Percentiles rank a stretch among this genome's conserved stretches.
These are phyloP conservation scores for Cyclaneusma minus DNA, from an alignment of 2,329 filamentous ascomycete genomes.

Conservation along the genomic window DNA sequence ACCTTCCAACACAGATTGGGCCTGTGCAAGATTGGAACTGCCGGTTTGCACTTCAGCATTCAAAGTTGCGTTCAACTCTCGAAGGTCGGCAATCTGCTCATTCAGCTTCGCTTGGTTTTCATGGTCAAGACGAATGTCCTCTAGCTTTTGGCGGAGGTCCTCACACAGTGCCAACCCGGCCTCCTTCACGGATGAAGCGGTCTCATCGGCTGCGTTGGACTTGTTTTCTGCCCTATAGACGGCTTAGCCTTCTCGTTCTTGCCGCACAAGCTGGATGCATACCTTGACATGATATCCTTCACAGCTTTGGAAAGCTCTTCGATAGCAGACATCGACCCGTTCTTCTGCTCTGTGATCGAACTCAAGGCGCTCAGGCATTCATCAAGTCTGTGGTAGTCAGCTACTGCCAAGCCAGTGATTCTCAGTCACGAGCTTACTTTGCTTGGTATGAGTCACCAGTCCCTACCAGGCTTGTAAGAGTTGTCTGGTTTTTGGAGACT, in stretches of 20 bases:
- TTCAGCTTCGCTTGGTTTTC: constrained; percentile 8
- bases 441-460: constrained; percentile 8
- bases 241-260: not conserved
- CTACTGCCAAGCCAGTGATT: not conserved
- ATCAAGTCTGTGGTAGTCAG: too few species aligned
- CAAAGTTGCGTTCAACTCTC: constrained; percentile 9
- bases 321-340: too few species aligned
- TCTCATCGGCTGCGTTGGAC: constrained; percentile 4
- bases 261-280: too few species aligned
- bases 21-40: constrained; percentile 6
- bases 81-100: constrained; percentile 9
- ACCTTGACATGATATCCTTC: constrained; percentile 12
- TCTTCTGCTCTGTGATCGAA: too few species aligned
- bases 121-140: constrained; percentile 8
- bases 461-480: constrained; percentile 8
- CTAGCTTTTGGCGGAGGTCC: constrained; percentile 9
- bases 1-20: too few species aligned
- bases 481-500: constrained; percentile 9
- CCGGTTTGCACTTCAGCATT: constrained; percentile 4
- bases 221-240: constrained; percentile 8
- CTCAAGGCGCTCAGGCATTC: too few species aligned
- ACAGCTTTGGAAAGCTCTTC: too few species aligned
- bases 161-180: constrained; percentile 7
- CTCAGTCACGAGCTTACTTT: constrained; percentile 16
- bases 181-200: constrained; percentile 5